phyloP scores from a whole-genome alignment of 345 rosid genomes.

The Syzygium aqueum region DNA sequence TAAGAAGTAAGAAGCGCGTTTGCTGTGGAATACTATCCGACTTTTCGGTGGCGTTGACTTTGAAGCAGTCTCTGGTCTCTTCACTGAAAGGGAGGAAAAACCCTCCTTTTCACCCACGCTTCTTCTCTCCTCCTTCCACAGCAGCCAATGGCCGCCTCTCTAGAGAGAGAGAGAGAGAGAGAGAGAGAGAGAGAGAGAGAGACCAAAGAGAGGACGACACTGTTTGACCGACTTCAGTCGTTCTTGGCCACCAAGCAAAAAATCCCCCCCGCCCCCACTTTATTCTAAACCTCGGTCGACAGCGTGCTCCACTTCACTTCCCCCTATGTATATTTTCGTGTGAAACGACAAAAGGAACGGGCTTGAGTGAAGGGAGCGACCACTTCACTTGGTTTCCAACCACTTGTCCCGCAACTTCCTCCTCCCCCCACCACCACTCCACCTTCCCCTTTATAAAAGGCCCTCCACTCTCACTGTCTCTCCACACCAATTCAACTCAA shows the following conservation, averaged over 20 bases:
- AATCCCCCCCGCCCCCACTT: background rate
- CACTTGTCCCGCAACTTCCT: constrained; percentile 63
- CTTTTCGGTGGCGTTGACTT: background rate
- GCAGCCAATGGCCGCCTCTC: background rate
- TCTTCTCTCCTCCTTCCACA: background rate
- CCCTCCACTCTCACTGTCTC: constrained; percentile 14
- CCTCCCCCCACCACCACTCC: background rate
- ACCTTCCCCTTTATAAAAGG: background rate
- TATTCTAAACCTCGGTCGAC: background rate
- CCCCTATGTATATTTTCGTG: too few relatives aligned
- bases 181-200: background rate
- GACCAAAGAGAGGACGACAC: background rate
- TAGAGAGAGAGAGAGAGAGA: background rate
- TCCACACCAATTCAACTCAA: background rate
- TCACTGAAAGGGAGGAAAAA: background rate
- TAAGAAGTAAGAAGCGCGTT: background rate
- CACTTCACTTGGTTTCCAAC: constrained; percentile 22
- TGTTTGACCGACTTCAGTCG: constrained; percentile 35
- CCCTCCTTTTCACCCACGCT: background rate
- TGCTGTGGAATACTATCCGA: background rate
- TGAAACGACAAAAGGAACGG: background rate
- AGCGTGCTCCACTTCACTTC: background rate
- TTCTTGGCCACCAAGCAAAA: constrained; percentile 24
- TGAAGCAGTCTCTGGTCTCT: background rate
- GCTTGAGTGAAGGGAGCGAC: background rate